Base-by-base conservation (phyloP, 2,329 filamentous ascomycete genomes). In the Cadophora luteo-olivacea region DNA sequence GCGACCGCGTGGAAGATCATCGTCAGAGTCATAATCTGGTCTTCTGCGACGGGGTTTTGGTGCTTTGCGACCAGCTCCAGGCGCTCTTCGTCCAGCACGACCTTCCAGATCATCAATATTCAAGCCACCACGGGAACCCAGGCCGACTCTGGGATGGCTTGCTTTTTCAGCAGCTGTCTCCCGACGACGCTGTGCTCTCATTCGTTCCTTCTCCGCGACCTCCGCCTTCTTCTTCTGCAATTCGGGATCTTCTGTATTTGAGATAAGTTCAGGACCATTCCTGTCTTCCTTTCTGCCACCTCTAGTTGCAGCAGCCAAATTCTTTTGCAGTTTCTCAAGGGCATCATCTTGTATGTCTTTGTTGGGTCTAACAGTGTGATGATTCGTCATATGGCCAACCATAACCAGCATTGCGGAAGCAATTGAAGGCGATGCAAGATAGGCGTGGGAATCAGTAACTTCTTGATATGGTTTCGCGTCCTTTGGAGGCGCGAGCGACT, bases 21-120 rank as follows among this genome's bases (percentile, higher is more conserved):
- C 91, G 74, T 94, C 92, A 9, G 92, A 92, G 75, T 94, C 91
- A 69, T 93, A 92, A 73, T 92, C 91, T 68, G 84, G 82, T 49
- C 84, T 83, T 38, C 84, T 83, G 75, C 84, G 83, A 80, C 86
- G 87, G 57, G 85, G 86, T 36, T 81, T 79, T 0, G 83, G 80
- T 25, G 85, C 83, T 70, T 86, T 84, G 77, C 89, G 89, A 52
- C 86, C 83, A 32, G 82, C 76, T n/a, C 81, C 80, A 25, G 81
- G 83, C 14, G 77, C 78, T 36, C 82, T 81, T 71, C 85, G 82
- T 33, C 86, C 81, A 9, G 84, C 81, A 33, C 76, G 72, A n/a
- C 86, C 89, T 77, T 94, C 92, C 29, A 94, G 82, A 72, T 92
- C 91, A 70, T 87, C 87, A 45, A 91, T 87, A 1, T 87, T 91